These are phyloP conservation scores for Favolaschia claudopus DNA, from an alignment of 768 basidiomycete genomes.

Conservation along the genomic window DNA sequence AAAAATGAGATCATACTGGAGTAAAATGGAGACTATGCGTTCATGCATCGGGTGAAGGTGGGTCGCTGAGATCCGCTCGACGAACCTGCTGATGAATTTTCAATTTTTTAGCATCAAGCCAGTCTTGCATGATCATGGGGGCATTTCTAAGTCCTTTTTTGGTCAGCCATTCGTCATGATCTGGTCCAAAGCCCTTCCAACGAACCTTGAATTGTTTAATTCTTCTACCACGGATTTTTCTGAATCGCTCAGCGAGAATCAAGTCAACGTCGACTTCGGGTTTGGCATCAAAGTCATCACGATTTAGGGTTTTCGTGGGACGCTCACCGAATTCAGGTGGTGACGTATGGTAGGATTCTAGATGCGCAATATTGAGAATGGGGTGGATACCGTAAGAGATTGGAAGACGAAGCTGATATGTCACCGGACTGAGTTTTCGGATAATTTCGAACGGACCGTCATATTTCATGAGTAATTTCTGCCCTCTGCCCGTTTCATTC, in stretches of 20 bases:
- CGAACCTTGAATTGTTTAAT: not conserved
- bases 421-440: constrained; percentile 28
- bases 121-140: not conserved
- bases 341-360: constrained; percentile 26
- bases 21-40: too few species aligned
- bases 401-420: constrained; percentile 26
- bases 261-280: constrained; percentile 33
- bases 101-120: not conserved
- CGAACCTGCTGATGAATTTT: too few species aligned
- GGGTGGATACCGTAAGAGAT: constrained; percentile 28
- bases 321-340: constrained; percentile 21
- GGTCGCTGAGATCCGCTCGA: too few species aligned
- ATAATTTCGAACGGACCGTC: constrained; percentile 33
- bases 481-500: constrained; percentile 27
- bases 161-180: not conserved
- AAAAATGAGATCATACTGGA: too few species aligned
- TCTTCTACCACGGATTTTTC: not conserved
- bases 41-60: too few species aligned
- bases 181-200: not conserved
- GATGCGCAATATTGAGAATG: constrained; percentile 32
- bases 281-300: constrained; percentile 11
- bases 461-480: constrained; percentile 27
- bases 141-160: not conserved
- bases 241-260: constrained; percentile 29
- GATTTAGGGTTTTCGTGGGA: not conserved